A percentile compares a stretch with the other conserved stretches of the same genome.
phyloP scores from a whole-genome alignment of 768 basidiomycete species.

The Pholiota molesta region DNA sequence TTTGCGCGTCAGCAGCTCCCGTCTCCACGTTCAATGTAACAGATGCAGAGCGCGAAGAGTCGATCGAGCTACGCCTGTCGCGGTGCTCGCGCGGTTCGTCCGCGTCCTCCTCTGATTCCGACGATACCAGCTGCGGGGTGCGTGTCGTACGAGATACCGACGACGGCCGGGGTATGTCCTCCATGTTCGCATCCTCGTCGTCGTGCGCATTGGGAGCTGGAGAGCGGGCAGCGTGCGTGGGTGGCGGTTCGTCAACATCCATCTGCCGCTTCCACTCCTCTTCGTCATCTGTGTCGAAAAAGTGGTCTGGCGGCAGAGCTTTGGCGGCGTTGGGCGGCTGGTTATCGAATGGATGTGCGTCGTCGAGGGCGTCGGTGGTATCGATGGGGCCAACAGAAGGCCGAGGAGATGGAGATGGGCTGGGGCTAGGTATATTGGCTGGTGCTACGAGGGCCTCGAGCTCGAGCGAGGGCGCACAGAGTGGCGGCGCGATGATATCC shows the following conservation, averaged over 20 bases:
- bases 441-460: no score
- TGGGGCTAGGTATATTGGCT: no score
- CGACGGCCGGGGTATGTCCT: background rate
- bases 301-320: background rate
- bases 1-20: background rate
- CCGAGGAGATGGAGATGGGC: no score
- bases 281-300: constrained; percentile 9
- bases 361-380: background rate
- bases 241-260: background rate
- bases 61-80: background rate
- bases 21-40: background rate
- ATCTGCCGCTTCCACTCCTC: constrained; percentile 11
- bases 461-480: background rate
- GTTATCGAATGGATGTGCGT: background rate
- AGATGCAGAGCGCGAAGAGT: constrained; percentile 1
- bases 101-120: background rate
- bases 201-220: background rate
- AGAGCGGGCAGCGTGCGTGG: background rate
- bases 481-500: background rate
- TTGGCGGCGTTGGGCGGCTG: background rate
- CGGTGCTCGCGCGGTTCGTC: background rate
- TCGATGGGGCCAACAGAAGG: background rate
- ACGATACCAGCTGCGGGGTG: background rate
- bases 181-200: background rate
- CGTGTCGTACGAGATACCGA: background rate